Conservation (phyloP, 2,329 filamentous ascomycete species). For the Fusarium multiceps region DNA sequence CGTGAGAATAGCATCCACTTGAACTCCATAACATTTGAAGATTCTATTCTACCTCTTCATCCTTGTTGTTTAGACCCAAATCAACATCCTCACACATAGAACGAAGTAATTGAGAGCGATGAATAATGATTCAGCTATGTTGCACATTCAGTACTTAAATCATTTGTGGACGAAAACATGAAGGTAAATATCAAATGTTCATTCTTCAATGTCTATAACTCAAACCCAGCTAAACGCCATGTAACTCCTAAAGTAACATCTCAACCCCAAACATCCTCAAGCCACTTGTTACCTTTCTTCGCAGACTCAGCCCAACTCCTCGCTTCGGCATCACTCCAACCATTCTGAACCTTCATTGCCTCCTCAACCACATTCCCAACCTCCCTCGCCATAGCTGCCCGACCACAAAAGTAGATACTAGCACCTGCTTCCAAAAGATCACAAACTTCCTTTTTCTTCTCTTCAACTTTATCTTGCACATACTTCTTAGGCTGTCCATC, state of each 20-base stretch:
- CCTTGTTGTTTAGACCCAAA: not conserved
- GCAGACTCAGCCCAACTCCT: constrained; percentile 59
- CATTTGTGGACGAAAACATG: accelerated
- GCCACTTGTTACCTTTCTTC: constrained; percentile 63
- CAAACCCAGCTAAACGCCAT: not conserved
- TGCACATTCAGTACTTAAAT: not conserved
- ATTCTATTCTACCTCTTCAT: not conserved
- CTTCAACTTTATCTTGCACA: constrained; percentile 53
- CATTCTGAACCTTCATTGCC: constrained; percentile 50
- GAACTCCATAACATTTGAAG: not conserved
- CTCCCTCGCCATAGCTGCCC: constrained; percentile 57
- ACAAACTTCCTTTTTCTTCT: constrained; percentile 46
- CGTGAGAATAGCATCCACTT: not conserved
- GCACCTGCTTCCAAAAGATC: constrained; percentile 50
- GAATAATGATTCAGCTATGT: no score
- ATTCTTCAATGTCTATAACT: not conserved
- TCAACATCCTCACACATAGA: no score
- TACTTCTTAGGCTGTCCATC: constrained; percentile 45
- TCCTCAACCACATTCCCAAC: constrained; percentile 54
- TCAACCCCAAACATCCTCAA: constrained; percentile 65
- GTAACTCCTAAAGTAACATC: not conserved
- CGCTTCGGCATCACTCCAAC: constrained; percentile 54
- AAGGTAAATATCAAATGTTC: not conserved
- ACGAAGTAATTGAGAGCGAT: no score
- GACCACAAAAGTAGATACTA: constrained; percentile 57